Evolutionary conservation across 352 stramenopile species (phyloP), one percentile per base, ranked within the genome.

Genomic region (Phytophthora nicotianae): DNA sequence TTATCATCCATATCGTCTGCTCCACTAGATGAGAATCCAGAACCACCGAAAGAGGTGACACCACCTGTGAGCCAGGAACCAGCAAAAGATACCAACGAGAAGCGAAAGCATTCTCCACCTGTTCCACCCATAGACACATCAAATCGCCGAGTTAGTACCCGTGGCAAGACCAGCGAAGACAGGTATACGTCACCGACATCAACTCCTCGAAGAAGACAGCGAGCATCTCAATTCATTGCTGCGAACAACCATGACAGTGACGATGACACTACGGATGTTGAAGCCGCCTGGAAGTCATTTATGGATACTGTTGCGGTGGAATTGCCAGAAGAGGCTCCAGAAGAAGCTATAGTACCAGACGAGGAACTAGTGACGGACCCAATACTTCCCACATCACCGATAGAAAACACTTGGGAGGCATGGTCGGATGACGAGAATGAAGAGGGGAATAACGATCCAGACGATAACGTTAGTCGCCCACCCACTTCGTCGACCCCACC

Each of bases 251-350:
- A 83, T 32, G 73, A 89, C 17, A 80, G 84, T 14, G 76, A 87
- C 5, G 68, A 68, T n/a, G 78, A 89, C 57, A 89, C 71, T 3
- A 73, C 61, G 8, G 82, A 91, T 26, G 82, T 91, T 2, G 78
- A 89, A 41, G 49, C 52, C 1, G 82, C 80, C 17, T 91, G 82
- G 82, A 69, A 79, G 33, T 67, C 68, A 13, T 89, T 91, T 42
- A 62, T 91, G 33, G 79, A 89, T 48, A 75, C 77, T 1, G 57
- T 71, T 10, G 55, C 49, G 1, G 37, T 58, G 7, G 65, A 68
- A 13, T 42, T 66, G 29, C 46, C 38, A 16, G 45, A 65, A 62
- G 53, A 67, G 20, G 21, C 20, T 10, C 16, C 35, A 0, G 41
- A 75, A 32, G 41, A 38, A 10, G 37, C 35, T 4, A 9, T 24